Base-by-base conservation (phyloP, 2,329 filamentous ascomycete genomes). In the Pezicula radicicola region DNA sequence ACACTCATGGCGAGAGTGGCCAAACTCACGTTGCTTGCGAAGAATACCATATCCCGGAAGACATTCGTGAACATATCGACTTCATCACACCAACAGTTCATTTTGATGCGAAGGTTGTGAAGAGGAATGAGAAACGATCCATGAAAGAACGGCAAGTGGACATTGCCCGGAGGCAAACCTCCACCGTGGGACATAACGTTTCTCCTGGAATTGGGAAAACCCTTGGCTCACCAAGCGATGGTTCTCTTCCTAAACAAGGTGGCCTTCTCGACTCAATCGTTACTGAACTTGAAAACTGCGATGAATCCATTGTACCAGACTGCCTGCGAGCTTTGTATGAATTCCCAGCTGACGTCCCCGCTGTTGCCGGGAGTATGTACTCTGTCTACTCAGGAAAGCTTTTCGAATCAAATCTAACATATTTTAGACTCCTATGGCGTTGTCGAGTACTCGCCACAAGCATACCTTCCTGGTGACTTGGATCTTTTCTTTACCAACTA, bases 321-420 rank as follows among this genome's bases (percentile, higher is more conserved):
- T 85, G 81, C 58, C 71, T 81, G 51, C 71, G 72, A 40, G 75
- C 75, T 13, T 64, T 81, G 18, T 81, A 81, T 57, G 58, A 63
- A 1, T 72, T 75, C 48, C 70, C 76, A 16, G 56, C 68, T 8
- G 69, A 70, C 8, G 63, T 62, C 3, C 62, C 65, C 4, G 61
- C 64, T 37, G 41, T 37, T 18, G 13, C 48, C 33, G 46, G 45
- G 37, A 56, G 54, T 53, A 21, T 55, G 16, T 48, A 51, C 12
- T 5, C 12, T 33, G 30, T 13, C 41, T 52, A 48, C 21, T 48
- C 51, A 42, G 18, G 53, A 16, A 49, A 7, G 2, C 16, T 41
- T 18, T n/a, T n/a, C 28, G 36, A 16, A 19, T 28, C 40, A 30
- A 45, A 8, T 18, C 28, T 43, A 35, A 41, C 33, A 18, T 6